Conservation (phyloP, 768 basidiomycete species). For the Porphyrellus cyaneotinctus region DNA sequence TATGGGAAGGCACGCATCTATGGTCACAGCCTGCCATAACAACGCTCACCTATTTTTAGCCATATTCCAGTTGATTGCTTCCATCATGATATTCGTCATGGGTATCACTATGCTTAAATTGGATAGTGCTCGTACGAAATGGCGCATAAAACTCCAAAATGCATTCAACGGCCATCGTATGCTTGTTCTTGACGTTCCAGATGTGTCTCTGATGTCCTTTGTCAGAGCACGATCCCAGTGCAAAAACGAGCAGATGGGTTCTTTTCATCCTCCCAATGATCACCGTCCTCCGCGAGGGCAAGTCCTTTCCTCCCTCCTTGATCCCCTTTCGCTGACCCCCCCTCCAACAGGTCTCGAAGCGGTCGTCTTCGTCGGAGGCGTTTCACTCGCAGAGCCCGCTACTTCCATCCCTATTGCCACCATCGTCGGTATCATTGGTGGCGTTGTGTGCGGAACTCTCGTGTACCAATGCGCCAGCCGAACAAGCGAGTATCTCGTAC, state of each 20-base stretch:
- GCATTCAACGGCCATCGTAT: slow-evolving; percentile 65
- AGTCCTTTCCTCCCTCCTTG: background rate
- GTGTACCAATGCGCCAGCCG: slow-evolving; percentile 80
- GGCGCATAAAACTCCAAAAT: slow-evolving; percentile 81
- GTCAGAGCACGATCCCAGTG: slow-evolving; percentile 43
- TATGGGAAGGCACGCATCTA: slow-evolving; percentile 78
- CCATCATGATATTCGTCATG: slow-evolving; percentile 88
- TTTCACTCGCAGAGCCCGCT: slow-evolving; percentile 79
- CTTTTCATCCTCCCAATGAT: slow-evolving; percentile 88
- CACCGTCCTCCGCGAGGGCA: slow-evolving; percentile 90
- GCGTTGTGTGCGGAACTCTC: slow-evolving; percentile 66
- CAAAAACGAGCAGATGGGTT: slow-evolving; percentile 71
- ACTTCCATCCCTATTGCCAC: slow-evolving; percentile 87
- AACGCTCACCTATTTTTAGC: slow-evolving; percentile 35
- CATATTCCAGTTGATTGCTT: slow-evolving; percentile 64
- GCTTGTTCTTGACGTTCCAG: slow-evolving; percentile 11
- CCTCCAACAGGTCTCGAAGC: slow-evolving; percentile 66
- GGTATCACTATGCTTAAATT: slow-evolving; percentile 93
- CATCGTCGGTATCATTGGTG: slow-evolving; percentile 78
- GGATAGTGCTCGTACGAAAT: slow-evolving; percentile 91
- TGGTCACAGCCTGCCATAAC: background rate
- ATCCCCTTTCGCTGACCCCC: background rate
- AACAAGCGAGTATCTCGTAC: slow-evolving; percentile 45
- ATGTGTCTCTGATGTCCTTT: background rate
- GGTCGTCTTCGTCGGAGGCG: slow-evolving; percentile 90